Evolutionary conservation across 495 filamentous ascomycete genomes (phyloP).

Genomic region (Penicillium diatomitis): DNA sequence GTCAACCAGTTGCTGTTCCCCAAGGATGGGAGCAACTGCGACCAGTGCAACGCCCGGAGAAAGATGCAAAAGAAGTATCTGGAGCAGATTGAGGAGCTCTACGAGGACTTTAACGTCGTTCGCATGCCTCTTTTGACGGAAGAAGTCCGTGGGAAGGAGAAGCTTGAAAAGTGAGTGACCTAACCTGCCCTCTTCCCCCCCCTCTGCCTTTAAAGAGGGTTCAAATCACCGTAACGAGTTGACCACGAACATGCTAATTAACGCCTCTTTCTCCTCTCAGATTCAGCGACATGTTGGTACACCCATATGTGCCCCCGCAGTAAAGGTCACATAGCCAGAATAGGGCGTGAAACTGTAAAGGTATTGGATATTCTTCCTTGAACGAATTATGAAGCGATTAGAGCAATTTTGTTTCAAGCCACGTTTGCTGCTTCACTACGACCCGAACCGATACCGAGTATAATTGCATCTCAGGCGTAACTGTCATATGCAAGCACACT

Average conservation of each 20-base stretch:
- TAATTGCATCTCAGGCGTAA: too few relatives aligned
- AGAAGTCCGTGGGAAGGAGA: constrained; percentile 92
- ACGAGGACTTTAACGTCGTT: constrained; percentile 98
- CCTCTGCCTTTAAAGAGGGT: not conserved
- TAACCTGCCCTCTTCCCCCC: not conserved
- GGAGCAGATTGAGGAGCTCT: constrained; percentile 96
- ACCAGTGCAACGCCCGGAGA: constrained; percentile 88
- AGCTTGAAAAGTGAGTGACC: constrained; percentile 60
- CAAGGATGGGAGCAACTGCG: constrained; percentile 73
- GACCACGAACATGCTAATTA: too few relatives aligned
- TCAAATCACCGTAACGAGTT: too few relatives aligned
- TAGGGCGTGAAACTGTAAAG: constrained; percentile 4
- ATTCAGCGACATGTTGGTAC: constrained; percentile 88
- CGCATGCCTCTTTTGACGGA: constrained; percentile 93
- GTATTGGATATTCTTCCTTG: constrained; percentile 15
- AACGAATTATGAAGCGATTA: constrained; percentile 42
- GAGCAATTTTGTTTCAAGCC: constrained; percentile 32
- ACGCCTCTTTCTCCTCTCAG: constrained; percentile 18
- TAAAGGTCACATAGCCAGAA: constrained; percentile 15
- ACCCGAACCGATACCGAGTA: too few relatives aligned
- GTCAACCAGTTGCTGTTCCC: constrained; percentile 98
- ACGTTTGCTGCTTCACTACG: not conserved
- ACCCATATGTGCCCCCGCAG: constrained; percentile 73
- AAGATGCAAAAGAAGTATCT: constrained; percentile 99
- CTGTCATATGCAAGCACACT: too few relatives aligned